Base-by-base conservation (phyloP, 306 rosid genomes). In the Cyamopsis tetragonoloba region DNA sequence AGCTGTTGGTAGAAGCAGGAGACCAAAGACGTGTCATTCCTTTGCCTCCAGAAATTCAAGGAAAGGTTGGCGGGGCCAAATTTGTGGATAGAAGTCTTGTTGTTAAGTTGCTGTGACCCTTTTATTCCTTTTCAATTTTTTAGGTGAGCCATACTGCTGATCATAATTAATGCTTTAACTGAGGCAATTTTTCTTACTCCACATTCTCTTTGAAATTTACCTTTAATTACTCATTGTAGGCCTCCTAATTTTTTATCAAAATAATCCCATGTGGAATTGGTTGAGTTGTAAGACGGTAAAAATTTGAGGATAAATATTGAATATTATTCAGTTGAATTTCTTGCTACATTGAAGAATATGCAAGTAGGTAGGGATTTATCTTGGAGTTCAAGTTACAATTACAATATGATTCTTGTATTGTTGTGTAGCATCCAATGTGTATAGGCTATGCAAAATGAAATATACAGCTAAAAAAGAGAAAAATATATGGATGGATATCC, bases 31-130 rank as follows among this genome's bases (percentile, higher is more conserved):
- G 98, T 2, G 95, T 79, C 66, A 93, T 93, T 73, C 71, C 63
- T 58, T 69, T 93, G 88, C 97, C 98, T 51, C 71, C 79, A 17
- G 65, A 65, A 73, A 84, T 89, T 66, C 97, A 89, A 83, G 98
- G 97, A 60, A 89, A 89, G 81, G 97, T 93, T 73, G 96, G 82
- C 6, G 97, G 89, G 64, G 98, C 98, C 77, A 93, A 89, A 87
- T 93, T 93, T 71, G 62, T 9, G 32, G 88, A 89, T 46, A 83
- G 97, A 79, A 86, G 71, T 78, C 91, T 93, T 75, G 73, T 93
- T 28, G 76, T 93, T 66, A 88, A 91, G 22, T 82, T 89, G 86
- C 68, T 79, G 34, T 92, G 76, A 68, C 34, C 53, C 13, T 31
- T 50, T 32, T 54, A 10, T 20, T 48, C 17, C 5, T 44, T 41